Conservation (phyloP, 768 basidiomycete species). For the Jaapia argillacea region DNA sequence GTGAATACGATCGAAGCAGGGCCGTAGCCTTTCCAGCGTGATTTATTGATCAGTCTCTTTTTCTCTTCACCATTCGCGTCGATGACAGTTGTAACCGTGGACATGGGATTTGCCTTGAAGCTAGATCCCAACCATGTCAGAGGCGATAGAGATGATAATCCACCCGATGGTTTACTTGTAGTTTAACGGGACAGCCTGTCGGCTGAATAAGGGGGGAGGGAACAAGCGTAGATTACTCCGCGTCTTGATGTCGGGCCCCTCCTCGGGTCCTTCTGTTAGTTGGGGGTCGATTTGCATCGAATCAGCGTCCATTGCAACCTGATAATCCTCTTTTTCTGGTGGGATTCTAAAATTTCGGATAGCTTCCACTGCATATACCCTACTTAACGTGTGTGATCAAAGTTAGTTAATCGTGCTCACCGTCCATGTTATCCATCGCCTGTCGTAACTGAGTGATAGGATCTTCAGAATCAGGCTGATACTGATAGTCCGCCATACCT, state of each 20-base stretch:
- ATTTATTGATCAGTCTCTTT: constrained; percentile 74
- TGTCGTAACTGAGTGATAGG: constrained; percentile 57
- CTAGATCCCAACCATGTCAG: constrained; percentile 24
- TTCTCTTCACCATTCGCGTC: constrained; percentile 75
- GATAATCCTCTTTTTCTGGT: constrained; percentile 57
- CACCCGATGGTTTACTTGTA: constrained; percentile 50
- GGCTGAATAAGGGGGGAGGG: constrained; percentile 85
- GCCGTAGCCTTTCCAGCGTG: constrained; percentile 81
- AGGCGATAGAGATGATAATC: not conserved
- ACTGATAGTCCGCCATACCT: constrained; percentile 97
- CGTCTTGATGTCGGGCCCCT: constrained; percentile 9
- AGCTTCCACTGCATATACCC: constrained; percentile 45
- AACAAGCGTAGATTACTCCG: constrained; percentile 64
- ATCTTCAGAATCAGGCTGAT: constrained; percentile 64
- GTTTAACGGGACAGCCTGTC: constrained; percentile 66
- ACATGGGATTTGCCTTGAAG: constrained; percentile 71
- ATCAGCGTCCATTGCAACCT: constrained; percentile 19
- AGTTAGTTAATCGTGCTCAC: constrained; percentile 31
- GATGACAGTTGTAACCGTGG: constrained; percentile 55
- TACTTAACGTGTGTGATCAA: too few relatives aligned
- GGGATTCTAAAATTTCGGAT: constrained; percentile 65
- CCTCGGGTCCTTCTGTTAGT: constrained; percentile 12
- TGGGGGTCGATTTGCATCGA: constrained; percentile 44
- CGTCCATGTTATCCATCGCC: constrained; percentile 75
- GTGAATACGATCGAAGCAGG: constrained; percentile 61